Evolutionary conservation across 2,329 filamentous ascomycete genomes (phyloP), one percentile per base, ranked within the genome.

Genomic region (Lachnellula subtilissima): DNA sequence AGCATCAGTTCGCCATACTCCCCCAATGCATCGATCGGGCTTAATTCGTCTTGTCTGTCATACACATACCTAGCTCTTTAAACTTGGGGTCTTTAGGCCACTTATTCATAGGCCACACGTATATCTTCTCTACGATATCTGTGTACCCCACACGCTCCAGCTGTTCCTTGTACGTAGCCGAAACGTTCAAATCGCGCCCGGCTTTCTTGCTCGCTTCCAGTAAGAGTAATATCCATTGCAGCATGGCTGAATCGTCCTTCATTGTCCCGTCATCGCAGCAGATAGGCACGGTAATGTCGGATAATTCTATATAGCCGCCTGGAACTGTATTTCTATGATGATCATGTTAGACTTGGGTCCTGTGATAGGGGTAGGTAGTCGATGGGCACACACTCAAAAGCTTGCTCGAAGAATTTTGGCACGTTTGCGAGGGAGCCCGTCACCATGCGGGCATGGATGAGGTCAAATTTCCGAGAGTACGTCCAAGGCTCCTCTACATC

Each of bases 401-500:
- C 42, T 52, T 47, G 50, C 5, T 36, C 12, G 28, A 49, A 48
- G 45, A 57, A 17, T 35, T 50, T 52, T 17, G 40, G 50, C 39
- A 43, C 51, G n/a, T 55, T 25, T 0, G 37, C 39, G n/a, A 63
- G 17, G 39, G 22, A 17, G 17, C 52, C 50, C 0, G 53, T 57
- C 54, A 60, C 56, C 63, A 76, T 71, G 19, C 78, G 72, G 25
- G 70, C 66, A 63, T 80, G 77, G 54, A 81, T 75, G 57, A 74
- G 76, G 64, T 80, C 77, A 61, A 80, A 80, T 59, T 77, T 70
- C 2, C 71, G 65, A 53, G 75, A 76, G 4, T 52, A 58, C 15
- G 75, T 69, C 79, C 79, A 82, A 6, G 73, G 68, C 52, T 76
- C 71, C 63, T 79, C 75, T 7, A 76, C 69, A 61, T 81, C 78